These are phyloP conservation scores for Eucalyptus polyanthemos DNA, from an alignment of 345 rosid genomes.

Conservation along the genomic window DNA sequence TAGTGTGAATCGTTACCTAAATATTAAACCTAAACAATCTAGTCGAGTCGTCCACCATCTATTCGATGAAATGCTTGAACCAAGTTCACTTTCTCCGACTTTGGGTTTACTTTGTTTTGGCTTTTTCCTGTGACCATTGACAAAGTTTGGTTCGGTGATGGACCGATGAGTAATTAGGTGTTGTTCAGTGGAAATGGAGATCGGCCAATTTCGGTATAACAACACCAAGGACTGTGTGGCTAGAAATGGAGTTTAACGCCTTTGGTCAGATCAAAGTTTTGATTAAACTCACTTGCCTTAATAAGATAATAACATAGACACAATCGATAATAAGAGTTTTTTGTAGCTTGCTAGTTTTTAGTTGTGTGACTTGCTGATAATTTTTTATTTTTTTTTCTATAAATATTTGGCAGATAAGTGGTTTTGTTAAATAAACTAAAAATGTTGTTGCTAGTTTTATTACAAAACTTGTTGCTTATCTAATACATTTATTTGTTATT, in stretches of 20 bases:
- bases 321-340: not conserved
- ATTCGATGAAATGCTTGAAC: too few relatives aligned
- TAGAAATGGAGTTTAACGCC: not conserved
- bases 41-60: not conserved
- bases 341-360: not conserved
- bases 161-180: not conserved
- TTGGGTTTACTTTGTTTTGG: not conserved
- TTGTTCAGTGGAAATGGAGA: not conserved
- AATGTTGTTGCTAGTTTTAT: not conserved
- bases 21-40: not conserved
- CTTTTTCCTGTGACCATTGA: not conserved
- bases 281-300: not conserved
- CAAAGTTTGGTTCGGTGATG: not conserved
- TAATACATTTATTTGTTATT: not conserved
- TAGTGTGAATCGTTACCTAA: too few relatives aligned
- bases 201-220: rapidly evolving
- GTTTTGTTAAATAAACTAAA: not conserved
- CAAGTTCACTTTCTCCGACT: not conserved
- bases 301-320: not conserved
- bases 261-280: too few relatives aligned
- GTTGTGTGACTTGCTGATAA: rapidly evolving
- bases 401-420: not conserved
- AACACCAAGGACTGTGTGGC: not conserved
- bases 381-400: not conserved
- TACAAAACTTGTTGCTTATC: not conserved